Base-by-base conservation (phyloP, 129 eudicot genomes). In the Gnaphalium uliginosum region DNA sequence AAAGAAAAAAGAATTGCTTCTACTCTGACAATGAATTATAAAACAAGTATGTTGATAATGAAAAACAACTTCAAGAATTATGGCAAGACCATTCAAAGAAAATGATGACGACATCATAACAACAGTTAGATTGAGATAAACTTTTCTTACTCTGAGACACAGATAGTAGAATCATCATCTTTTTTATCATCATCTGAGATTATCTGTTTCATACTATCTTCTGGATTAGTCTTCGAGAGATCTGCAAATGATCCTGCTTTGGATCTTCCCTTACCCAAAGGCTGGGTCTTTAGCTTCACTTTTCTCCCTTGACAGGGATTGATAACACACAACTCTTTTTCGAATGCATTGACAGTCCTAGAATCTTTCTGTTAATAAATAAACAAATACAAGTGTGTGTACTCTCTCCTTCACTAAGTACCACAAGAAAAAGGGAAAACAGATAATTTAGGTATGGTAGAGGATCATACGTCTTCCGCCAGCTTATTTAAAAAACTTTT, bases 281-380 rank as follows among this genome's bases (percentile, higher is more conserved):
- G 30, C 50, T 71, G 73, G 26, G 73, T 77, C 24, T 66, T 73
- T 10, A 48, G 60, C 79, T 66, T 87, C 62, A 8, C 17, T 77
- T 67, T 83, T 60, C 53, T 53, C 66, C 71, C 58, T 60, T 75
- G 76, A 80, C 85, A 85, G 21, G 60, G 81, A 72, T 56, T 75
- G 59, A 80, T 66, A 56, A 43, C n/a, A 33, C 83, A 66, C 3
- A 78, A 11, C 41, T 85, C 88, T 5, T 69, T 62, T 43, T 74
- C 78, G 18, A 84, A 89, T 57, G 88, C 90, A 74, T 74, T 63
- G 61, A 57, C 80, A 71, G 87, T 81, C 84, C 86, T 69, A 53
- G 78, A 72, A 51, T 75, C 82, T 63, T 69, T 75, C 88, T 86
- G 87, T 85, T 82, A 75, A 69, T 18, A 15, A 75, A 69, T 24